These are phyloP conservation scores for Pontederia paniculata DNA, from an alignment of 176 grass and related monocot genomes.

Conservation along the genomic window DNA sequence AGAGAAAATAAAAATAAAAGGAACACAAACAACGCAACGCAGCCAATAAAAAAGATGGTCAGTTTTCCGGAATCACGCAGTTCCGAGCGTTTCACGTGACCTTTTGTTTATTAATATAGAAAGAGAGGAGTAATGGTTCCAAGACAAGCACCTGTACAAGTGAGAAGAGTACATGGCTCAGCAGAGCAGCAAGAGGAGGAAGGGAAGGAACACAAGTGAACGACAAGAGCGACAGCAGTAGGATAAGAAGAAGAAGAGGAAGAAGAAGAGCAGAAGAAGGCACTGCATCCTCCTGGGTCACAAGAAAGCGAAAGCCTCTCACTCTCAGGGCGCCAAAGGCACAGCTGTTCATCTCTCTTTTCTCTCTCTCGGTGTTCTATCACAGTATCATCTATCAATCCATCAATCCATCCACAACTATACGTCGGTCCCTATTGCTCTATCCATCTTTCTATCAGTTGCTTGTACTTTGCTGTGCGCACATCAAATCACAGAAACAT, in stretches of 20 bases:
- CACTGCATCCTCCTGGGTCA: not conserved
- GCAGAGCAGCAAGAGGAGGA: not conserved
- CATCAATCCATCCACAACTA: constrained; percentile 29
- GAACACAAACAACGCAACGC: constrained; percentile 1
- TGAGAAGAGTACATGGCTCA: constrained; percentile 34
- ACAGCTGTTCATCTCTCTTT: not conserved
- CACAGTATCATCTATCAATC: constrained; percentile 24
- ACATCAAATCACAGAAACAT: constrained; percentile 13
- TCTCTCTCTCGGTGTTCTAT: not conserved
- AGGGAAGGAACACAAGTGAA: not conserved
- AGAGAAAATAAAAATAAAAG: constrained; percentile 20
- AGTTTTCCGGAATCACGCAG: too few relatives aligned
- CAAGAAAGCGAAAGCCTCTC: constrained; percentile 1
- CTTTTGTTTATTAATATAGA: not conserved
- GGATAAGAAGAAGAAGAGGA: too few relatives aligned
- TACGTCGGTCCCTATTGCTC: constrained; percentile 1
- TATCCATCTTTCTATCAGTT: constrained; percentile 28
- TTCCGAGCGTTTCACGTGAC: too few relatives aligned
- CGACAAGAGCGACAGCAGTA: constrained; percentile 2
- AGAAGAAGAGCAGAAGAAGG: too few relatives aligned
- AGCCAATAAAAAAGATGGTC: not conserved
- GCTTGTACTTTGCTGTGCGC: constrained; percentile 21
- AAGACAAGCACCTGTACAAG: constrained; percentile 29
- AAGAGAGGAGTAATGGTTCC: constrained; percentile 4
- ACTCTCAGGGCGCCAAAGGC: not conserved